These are phyloP conservation scores for Oldenlandia corymbosa DNA, from an alignment of 257 asterid genomes.

Conservation along the genomic window DNA sequence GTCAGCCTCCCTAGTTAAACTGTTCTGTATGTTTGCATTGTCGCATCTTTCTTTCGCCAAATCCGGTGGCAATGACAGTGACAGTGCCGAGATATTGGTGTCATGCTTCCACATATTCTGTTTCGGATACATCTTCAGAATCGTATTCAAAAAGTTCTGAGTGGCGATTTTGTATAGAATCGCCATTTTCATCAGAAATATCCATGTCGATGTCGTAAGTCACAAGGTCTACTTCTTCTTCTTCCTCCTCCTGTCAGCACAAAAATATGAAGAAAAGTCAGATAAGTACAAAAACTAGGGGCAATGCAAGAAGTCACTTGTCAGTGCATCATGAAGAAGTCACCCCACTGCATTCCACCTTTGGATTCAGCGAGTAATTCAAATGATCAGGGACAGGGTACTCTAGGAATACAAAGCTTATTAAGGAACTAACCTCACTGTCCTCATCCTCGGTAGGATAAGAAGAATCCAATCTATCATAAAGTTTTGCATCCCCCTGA, in stretches of 20 bases:
- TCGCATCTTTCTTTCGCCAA: background rate
- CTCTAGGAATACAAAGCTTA: background rate
- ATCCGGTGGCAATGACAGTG: background rate
- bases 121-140: constrained; percentile 23
- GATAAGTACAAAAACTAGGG: background rate
- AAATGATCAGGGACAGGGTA: too few relatives aligned
- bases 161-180: constrained; percentile 14
- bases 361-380: background rate
- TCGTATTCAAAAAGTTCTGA: background rate
- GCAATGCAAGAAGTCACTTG: background rate
- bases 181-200: constrained; percentile 18
- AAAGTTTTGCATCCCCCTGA: constrained; percentile 55
- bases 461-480: constrained; percentile 56
- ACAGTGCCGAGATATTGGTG: background rate
- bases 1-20: background rate
- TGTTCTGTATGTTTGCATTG: background rate
- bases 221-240: constrained; percentile 31
- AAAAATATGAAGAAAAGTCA: constrained; percentile 1
- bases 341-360: background rate
- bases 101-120: constrained; percentile 27
- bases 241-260: constrained; percentile 41
- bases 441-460: constrained; percentile 71
- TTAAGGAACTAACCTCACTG: constrained; percentile 53
- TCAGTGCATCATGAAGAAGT: background rate
- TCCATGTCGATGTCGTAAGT: constrained; percentile 30